Conservation (phyloP, 768 basidiomycete species). For the Lyophyllum semitale region DNA sequence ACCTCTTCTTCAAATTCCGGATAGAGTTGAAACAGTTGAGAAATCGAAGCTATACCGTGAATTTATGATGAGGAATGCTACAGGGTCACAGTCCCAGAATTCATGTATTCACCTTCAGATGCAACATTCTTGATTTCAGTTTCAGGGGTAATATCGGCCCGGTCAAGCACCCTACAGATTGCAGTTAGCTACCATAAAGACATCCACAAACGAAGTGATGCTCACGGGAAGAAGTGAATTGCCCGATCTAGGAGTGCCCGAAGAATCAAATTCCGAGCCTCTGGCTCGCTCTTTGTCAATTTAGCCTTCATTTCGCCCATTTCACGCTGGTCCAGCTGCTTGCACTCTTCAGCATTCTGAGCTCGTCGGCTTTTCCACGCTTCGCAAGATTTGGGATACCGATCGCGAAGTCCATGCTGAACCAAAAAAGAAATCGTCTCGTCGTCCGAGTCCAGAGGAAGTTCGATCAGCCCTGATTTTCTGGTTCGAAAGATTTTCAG, state of each 20-base stretch:
- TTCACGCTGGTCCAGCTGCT: neutral
- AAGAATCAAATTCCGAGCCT: neutral
- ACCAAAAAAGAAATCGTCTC: neutral
- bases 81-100: too few species aligned
- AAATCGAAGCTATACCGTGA: neutral
- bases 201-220: too few species aligned
- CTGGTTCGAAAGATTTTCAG: neutral
- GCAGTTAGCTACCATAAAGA: neutral
- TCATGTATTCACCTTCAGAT: too few species aligned
- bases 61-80: too few species aligned
- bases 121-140: neutral
- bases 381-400: conserved; percentile 1
- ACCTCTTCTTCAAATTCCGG: conserved; percentile 8
- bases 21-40: neutral
- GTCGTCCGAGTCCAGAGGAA: neutral
- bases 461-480: neutral
- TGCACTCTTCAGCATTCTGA: neutral
- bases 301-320: neutral
- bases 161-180: neutral
- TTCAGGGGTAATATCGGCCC: neutral
- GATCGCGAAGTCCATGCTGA: neutral
- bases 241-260: neutral
- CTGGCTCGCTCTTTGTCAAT: neutral
- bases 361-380: neutral
- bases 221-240: neutral